phyloP scores from a whole-genome alignment of 257 asterid genomes.

The Dorcoceras hygrometricum region DNA sequence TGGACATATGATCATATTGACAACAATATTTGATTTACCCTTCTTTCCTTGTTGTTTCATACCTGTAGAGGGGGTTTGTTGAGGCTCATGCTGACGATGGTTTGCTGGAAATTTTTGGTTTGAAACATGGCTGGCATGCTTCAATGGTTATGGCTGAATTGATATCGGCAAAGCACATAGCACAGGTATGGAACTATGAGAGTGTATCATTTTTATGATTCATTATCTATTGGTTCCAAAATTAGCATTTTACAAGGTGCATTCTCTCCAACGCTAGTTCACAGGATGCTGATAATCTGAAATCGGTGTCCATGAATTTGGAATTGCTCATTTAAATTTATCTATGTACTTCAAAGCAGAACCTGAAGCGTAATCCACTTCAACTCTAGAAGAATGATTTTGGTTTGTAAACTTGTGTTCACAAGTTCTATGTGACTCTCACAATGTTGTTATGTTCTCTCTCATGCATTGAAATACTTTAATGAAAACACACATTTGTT shows the following conservation, averaged over 20 bases:
- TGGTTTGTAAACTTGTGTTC: not conserved
- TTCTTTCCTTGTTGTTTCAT: not conserved
- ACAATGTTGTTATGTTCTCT: not conserved
- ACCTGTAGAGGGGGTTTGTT: slow-evolving; percentile 64
- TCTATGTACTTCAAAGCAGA: not conserved
- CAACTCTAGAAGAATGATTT: not conserved
- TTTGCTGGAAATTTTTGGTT: slow-evolving; percentile 65
- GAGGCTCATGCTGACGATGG: slow-evolving; percentile 85
- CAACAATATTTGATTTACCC: not conserved
- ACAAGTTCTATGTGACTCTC: not conserved
- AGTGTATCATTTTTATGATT: not conserved
- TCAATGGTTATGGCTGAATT: slow-evolving; percentile 91
- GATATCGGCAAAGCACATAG: slow-evolving; percentile 84
- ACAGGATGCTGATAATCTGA: not conserved
- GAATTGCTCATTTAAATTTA: not conserved
- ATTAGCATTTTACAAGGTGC: not conserved
- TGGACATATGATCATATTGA: not conserved
- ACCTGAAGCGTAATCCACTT: not conserved
- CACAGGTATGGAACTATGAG: slow-evolving; percentile 55
- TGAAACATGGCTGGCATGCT: slow-evolving; percentile 98
- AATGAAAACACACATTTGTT: not conserved
- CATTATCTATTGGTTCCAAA: not conserved
- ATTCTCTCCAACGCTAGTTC: not conserved
- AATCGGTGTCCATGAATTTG: not conserved
- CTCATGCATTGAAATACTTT: not conserved